Evolutionary conservation across 2,329 filamentous ascomycete genomes (phyloP).

Genomic region (Aspergillus sp.): DNA sequence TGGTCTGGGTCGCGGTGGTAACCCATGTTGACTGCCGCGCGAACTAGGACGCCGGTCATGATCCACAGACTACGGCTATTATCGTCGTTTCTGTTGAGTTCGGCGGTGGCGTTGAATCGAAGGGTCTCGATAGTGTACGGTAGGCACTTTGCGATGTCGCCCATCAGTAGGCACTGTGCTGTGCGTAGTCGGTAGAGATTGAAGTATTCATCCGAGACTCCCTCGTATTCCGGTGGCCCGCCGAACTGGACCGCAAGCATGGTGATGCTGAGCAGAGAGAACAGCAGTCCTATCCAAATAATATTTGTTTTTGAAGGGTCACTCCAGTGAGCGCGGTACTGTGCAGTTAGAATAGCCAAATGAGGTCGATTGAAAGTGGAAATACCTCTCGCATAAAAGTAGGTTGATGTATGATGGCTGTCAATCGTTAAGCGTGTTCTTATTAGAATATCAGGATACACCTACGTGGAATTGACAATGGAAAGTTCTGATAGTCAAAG

Average conservation of each 20-base stretch:
- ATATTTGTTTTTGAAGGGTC: conserved; percentile 3
- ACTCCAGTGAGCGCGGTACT: conserved; percentile 7
- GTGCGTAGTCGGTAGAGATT: conserved; percentile 14
- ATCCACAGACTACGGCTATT: conserved; percentile 13
- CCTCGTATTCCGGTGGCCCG: not conserved
- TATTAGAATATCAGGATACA: not conserved
- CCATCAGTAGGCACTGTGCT: conserved; percentile 8
- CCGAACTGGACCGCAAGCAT: conserved; percentile 5
- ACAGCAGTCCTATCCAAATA: conserved; percentile 13
- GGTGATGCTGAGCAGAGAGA: conserved; percentile 10
- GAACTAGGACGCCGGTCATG: conserved; percentile 11
- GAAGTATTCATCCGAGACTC: conserved; percentile 4
- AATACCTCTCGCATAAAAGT: conserved; percentile 15
- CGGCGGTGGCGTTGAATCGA: conserved; percentile 10
- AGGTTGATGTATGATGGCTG: conserved; percentile 11
- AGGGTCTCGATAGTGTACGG: conserved; percentile 13
- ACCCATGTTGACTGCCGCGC: conserved; percentile 14
- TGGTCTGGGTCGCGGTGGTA: conserved; percentile 13
- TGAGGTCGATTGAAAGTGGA: not conserved
- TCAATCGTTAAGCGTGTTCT: not conserved
- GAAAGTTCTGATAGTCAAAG: conserved; percentile 5
- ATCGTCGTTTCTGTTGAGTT: conserved; percentile 11
- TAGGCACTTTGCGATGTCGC: conserved; percentile 12
- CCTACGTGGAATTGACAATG: conserved; percentile 10
- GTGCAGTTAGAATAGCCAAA: not conserved